Conservation (phyloP, 2,329 filamentous ascomycete genomes). For the Calonectria henricotiae region DNA sequence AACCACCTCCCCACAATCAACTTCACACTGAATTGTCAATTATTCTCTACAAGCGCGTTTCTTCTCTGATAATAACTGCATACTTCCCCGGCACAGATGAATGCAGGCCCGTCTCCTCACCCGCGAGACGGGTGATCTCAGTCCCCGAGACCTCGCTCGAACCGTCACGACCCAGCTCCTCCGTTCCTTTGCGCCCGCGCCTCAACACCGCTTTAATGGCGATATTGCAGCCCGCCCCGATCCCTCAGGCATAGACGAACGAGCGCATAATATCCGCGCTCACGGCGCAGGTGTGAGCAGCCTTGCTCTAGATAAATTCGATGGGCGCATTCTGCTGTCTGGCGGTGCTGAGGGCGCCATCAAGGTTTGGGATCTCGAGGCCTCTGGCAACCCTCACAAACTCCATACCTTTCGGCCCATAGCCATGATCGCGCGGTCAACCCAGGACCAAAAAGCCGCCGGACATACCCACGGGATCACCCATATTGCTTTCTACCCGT, state of each 20-base stretch:
- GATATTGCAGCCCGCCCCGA: conserved; percentile 44
- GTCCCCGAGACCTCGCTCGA: conserved; percentile 76
- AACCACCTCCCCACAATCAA: background rate
- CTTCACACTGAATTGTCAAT: conserved; percentile 22
- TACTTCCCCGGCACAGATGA: conserved; percentile 54
- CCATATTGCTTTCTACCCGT: conserved; percentile 84
- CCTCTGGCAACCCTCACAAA: conserved; percentile 63
- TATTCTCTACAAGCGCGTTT: background rate
- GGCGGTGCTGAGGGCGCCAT: conserved; percentile 90
- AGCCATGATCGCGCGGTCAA: conserved; percentile 66
- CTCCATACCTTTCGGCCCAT: conserved; percentile 71
- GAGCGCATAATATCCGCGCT: conserved; percentile 69
- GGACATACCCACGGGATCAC: conserved; percentile 82
- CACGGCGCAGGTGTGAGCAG: conserved; percentile 86
- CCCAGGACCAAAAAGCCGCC: conserved; percentile 49
- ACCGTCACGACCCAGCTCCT: conserved; percentile 78
- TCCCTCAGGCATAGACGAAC: conserved; percentile 49
- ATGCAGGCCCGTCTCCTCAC: conserved; percentile 86
- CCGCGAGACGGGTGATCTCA: conserved; percentile 80
- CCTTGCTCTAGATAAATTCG: conserved; percentile 85
- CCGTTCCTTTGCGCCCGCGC: conserved; percentile 78
- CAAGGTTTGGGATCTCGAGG: conserved; percentile 89
- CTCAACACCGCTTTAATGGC: conserved; percentile 81
- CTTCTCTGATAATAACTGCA: background rate
- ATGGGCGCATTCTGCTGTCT: conserved; percentile 83